Base-by-base conservation (phyloP, 2,329 filamentous ascomycete species). In the Pseudopyricularia cyperi region DNA sequence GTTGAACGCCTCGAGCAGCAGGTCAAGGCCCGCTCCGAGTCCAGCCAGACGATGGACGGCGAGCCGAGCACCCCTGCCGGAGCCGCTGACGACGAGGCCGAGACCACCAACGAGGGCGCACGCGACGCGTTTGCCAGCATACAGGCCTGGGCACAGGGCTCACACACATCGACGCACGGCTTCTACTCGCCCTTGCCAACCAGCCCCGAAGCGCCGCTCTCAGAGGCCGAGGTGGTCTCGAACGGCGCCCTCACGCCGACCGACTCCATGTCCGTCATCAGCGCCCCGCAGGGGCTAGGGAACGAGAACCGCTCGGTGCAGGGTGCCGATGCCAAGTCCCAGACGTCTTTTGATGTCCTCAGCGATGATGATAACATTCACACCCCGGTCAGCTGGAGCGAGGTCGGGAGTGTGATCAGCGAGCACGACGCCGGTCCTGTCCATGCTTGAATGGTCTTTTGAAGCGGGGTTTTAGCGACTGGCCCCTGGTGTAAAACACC, bases 301-400 rank as follows among this genome's bases (percentile, higher is more conserved):
- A 65, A 71, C 33, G 73, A 77, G 42, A 64, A 57, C 30, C 60
- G 56, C 0, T 66, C 63, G 2, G 68, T 62, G 8, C 67, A 68
- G 30, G 67, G 12, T 67, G 65, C 17, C 62, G 63, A 2, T 68
- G 49, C 26, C 17, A 35, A 33, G 32, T 47, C 50, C 3, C 47
- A 72, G 44, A 22, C 39, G 11, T 44, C 39, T 44, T 76, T 70
- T 51, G 79, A 81, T 55, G 72, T 82, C 15, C 64, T 81, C 67
- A 82, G 78, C 58, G 75, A 80, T 56, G 77, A 75, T 6, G 63
- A 65, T 9, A 77, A 77, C 30, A 74, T 82, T 59, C 64, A 71
- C 52, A 84, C 80, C 1, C 80, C 80, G 0, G 72, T 73, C 1
- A 81, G 76, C 63, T 84, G 80, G 80, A 80, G 77, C 7, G 80